phyloP scores from a whole-genome alignment of 257 asterid species.

The Plectranthus barbatus region DNA sequence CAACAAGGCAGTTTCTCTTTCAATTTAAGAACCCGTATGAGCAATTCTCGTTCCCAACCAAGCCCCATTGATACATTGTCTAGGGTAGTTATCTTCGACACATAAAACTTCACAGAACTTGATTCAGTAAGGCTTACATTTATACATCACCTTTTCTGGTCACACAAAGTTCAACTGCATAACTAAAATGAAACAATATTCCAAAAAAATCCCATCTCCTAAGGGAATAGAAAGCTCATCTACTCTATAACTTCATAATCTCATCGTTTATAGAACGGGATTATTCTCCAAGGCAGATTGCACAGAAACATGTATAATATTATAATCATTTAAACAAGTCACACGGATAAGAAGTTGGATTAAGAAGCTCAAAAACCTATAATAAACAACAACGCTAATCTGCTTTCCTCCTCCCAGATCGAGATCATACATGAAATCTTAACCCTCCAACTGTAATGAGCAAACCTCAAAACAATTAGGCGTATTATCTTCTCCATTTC shows the following conservation, averaged over 20 bases:
- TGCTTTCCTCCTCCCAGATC: background rate
- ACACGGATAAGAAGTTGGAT: background rate
- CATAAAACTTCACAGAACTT: background rate
- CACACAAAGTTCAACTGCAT: background rate
- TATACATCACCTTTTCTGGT: background rate
- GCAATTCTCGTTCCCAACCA: background rate
- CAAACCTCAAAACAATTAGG: background rate
- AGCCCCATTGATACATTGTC: slow-evolving; percentile 3
- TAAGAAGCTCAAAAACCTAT: background rate
- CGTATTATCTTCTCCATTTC: background rate
- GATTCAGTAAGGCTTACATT: background rate
- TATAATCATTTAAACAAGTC: background rate
- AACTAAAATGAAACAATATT: background rate
- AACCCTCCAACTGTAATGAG: background rate
- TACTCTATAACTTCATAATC: background rate
- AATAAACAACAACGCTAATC: background rate
- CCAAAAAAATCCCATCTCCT: background rate
- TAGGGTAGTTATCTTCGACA: background rate
- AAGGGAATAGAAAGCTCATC: background rate
- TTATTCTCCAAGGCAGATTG: background rate
- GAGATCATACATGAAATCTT: background rate
- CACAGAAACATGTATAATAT: background rate
- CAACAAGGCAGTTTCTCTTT: slow-evolving; percentile 7
- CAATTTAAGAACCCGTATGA: background rate
- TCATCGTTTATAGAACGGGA: background rate